phyloP scores from a whole-genome alignment of 2,329 filamentous ascomycete species.

The Hypoxylon sp. region DNA sequence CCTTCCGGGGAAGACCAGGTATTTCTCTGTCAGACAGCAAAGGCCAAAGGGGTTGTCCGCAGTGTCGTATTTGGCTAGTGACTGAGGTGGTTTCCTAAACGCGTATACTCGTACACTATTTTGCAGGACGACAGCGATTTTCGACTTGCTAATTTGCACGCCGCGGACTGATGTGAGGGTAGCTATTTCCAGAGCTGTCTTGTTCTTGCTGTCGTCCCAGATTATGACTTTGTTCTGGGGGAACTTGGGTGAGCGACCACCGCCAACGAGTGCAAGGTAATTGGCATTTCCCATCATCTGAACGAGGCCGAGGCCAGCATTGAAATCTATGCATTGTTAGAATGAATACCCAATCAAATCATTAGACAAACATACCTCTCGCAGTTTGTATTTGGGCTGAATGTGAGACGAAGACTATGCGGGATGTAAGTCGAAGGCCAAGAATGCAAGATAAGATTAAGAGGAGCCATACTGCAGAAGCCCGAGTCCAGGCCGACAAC shows the following conservation, averaged over 20 bases:
- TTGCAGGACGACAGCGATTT: constrained; percentile 83
- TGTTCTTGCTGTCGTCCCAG: constrained; percentile 88
- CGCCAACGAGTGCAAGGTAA: constrained; percentile 89
- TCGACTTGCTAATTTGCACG: constrained; percentile 79
- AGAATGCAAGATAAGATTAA: constrained; percentile 10
- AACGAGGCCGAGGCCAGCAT: constrained; percentile 82
- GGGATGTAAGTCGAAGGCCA: constrained; percentile 45
- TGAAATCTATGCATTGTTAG: constrained; percentile 62
- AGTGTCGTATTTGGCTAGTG: constrained; percentile 83
- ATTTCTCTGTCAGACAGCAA: constrained; percentile 78
- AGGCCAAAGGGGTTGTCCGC: constrained; percentile 85
- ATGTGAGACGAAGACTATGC: constrained; percentile 76
- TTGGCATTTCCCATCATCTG: constrained; percentile 90
- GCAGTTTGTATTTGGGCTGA: constrained; percentile 75
- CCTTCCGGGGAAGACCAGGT: constrained; percentile 87
- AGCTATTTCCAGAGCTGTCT: constrained; percentile 79
- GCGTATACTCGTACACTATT: constrained; percentile 86
- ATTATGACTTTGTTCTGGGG: constrained; percentile 91
- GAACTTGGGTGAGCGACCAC: constrained; percentile 86
- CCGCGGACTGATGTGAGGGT: constrained; percentile 84
- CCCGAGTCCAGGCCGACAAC: constrained; percentile 87
- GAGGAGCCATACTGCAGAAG: constrained; percentile 75
- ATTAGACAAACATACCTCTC: constrained; percentile 53
- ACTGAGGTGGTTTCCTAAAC: constrained; percentile 77
- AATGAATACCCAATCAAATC: neutral